Conservation (phyloP, 1,284 basidiomycete genomes). For the Austroboletus niveus region DNA sequence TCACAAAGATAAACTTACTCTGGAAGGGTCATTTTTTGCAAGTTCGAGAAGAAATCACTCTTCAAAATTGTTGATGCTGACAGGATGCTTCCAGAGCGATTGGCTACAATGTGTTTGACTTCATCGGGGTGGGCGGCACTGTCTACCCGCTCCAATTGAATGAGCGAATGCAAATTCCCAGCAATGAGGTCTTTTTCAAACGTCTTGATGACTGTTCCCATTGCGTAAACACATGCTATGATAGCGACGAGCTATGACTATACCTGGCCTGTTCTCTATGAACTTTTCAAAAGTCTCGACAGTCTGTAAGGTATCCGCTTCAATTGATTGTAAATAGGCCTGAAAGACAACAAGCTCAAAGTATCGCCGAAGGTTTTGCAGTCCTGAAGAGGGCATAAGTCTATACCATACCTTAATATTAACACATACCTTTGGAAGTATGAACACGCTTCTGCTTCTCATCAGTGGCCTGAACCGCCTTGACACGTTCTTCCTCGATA, state of each 20-base stretch:
- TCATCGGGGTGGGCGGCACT: constrained; percentile 88
- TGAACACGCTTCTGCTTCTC: constrained; percentile 64
- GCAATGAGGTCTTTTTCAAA: constrained; percentile 88
- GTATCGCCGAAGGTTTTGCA: constrained; percentile 83
- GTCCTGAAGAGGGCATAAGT: constrained; percentile 42
- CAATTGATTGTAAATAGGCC: constrained; percentile 85
- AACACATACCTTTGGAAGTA: constrained; percentile 64
- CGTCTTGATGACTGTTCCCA: constrained; percentile 81
- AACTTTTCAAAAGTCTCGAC: constrained; percentile 81
- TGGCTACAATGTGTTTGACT: constrained; percentile 80
- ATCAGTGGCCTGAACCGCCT: constrained; percentile 77
- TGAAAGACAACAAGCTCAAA: constrained; percentile 94
- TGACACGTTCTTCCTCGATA: constrained; percentile 79
- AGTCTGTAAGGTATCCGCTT: constrained; percentile 77
- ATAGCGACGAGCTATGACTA: constrained; percentile 6
- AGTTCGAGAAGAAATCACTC: constrained; percentile 93
- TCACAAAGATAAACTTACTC: constrained; percentile 57
- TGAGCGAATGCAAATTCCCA: constrained; percentile 80
- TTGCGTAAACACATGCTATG: background rate
- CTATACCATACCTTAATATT: background rate
- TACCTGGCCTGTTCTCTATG: constrained; percentile 80
- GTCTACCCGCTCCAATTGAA: constrained; percentile 80
- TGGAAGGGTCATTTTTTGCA: constrained; percentile 93
- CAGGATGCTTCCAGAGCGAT: constrained; percentile 83
- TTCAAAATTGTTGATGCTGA: constrained; percentile 95